A percentile compares a stretch with the other conserved stretches of the same genome.
Evolutionary conservation across 805 yeast genomes (phyloP).

Genomic region (Candida silvicultrix): DNA sequence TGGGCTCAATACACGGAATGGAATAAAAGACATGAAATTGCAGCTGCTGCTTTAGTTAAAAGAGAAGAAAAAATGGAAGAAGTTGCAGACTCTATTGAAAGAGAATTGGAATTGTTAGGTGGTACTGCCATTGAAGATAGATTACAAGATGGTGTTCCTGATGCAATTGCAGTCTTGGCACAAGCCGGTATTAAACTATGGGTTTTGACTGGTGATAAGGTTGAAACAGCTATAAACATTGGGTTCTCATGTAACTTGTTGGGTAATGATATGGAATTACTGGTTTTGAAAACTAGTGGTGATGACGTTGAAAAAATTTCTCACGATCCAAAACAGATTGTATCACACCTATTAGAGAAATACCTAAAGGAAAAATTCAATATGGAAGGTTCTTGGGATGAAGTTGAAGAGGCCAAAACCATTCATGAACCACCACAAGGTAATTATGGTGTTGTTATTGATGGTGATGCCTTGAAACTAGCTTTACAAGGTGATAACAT

Average conservation of each 20-base stretch:
- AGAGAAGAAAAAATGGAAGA: constrained; percentile 71
- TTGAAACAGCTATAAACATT: constrained; percentile 85
- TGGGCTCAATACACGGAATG: constrained; percentile 60
- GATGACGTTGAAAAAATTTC: constrained; percentile 43
- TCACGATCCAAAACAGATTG: constrained; percentile 31
- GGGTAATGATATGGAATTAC: constrained; percentile 68
- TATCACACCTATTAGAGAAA: constrained; percentile 41
- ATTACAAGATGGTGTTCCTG: constrained; percentile 83
- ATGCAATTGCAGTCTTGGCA: constrained; percentile 61
- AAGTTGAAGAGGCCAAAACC: constrained; percentile 44
- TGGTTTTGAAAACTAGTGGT: constrained; percentile 57
- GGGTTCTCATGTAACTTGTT: constrained; percentile 80
- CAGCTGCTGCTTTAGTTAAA: constrained; percentile 54
- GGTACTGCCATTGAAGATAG: constrained; percentile 88
- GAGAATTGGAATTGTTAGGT: constrained; percentile 59
- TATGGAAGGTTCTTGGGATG: constrained; percentile 54
- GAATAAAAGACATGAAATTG: constrained; percentile 56
- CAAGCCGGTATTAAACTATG: constrained; percentile 79
- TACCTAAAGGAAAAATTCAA: constrained; percentile 51
- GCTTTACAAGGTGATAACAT: constrained; percentile 40
- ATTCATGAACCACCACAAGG: constrained; percentile 65
- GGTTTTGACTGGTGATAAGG: constrained; percentile 85
- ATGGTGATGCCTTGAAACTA: constrained; percentile 69
- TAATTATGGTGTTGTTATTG: constrained; percentile 64
- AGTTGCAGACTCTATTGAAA: constrained; percentile 69